phyloP scores from a whole-genome alignment of 768 basidiomycete genomes.

The Pleurotus citrinopileatus region DNA sequence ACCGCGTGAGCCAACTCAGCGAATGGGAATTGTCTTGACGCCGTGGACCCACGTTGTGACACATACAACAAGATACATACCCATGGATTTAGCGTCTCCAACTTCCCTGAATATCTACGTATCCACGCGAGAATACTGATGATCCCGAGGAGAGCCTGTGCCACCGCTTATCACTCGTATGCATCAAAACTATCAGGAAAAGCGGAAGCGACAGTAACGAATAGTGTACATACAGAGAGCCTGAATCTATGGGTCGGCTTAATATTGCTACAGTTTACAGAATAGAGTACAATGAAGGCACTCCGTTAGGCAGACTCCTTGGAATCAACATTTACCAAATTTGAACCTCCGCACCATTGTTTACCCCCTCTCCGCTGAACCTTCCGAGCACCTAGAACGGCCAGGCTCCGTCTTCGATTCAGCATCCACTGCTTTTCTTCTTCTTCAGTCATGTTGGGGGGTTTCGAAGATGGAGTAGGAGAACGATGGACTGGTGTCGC shows the following conservation, averaged over 20 bases:
- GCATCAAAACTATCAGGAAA: not conserved
- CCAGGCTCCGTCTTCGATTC: conserved; percentile 2
- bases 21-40: not conserved
- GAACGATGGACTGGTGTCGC: conserved; percentile 1
- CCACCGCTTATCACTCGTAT: not conserved
- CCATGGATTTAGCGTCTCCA: conserved; percentile 4
- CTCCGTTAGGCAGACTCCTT: conserved; percentile 1
- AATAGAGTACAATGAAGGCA: not conserved
- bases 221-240: not conserved
- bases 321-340: conserved; percentile 1
- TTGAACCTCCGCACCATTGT: conserved; percentile 6
- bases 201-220: not conserved
- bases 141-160: conserved; percentile 1
- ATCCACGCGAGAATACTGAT: conserved; percentile 5
- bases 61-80: not conserved
- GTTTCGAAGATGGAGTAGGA: conserved; percentile 4
- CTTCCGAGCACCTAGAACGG: conserved; percentile 2
- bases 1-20: conserved; percentile 6
- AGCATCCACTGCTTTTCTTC: conserved; percentile 3
- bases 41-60: not conserved
- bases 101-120: not conserved
- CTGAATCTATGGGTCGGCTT: not conserved
- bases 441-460: conserved; percentile 3
- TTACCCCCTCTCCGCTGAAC: conserved; percentile 3
- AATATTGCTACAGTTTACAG: not conserved